Evolutionary conservation across 495 filamentous ascomycete genomes (phyloP).

Genomic region (Xylaria scruposa): DNA sequence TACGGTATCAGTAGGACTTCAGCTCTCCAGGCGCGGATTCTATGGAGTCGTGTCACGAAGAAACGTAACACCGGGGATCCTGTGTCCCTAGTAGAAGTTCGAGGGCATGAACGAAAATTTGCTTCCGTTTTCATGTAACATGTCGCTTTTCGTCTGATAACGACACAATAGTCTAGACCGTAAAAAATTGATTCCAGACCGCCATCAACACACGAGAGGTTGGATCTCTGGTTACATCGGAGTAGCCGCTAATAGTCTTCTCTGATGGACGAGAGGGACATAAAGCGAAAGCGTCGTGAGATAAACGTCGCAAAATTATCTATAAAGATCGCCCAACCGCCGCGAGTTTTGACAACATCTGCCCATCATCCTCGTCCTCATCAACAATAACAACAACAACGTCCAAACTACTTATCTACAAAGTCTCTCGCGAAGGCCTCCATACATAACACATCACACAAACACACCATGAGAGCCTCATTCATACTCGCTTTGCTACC

Average conservation of each 20-base stretch:
- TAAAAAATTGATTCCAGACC: not conserved
- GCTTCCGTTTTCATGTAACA: conserved; percentile 2
- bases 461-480: conserved; percentile 19
- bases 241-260: not conserved
- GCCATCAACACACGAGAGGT: not conserved
- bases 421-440: not conserved
- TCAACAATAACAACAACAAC: not conserved
- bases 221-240: not conserved
- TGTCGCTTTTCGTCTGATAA: not conserved
- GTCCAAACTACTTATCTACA: not conserved
- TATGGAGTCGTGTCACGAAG: not conserved
- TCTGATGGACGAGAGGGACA: not conserved
- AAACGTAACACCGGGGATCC: conserved; percentile 6
- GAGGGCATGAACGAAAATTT: not conserved
- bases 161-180: not conserved
- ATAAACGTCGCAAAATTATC: not conserved
- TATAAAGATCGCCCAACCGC: not conserved
- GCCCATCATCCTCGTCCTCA: not conserved
- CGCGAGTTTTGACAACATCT: not conserved
- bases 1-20: not conserved
- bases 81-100: not conserved
- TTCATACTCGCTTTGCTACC: conserved; percentile 24
- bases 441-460: not conserved
- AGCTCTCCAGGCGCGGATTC: conserved; percentile 10
- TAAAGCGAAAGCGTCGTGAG: not conserved